phyloP scores from a whole-genome alignment of 192 early-diverging fungal species.

The Cetraspora pellucida region DNA sequence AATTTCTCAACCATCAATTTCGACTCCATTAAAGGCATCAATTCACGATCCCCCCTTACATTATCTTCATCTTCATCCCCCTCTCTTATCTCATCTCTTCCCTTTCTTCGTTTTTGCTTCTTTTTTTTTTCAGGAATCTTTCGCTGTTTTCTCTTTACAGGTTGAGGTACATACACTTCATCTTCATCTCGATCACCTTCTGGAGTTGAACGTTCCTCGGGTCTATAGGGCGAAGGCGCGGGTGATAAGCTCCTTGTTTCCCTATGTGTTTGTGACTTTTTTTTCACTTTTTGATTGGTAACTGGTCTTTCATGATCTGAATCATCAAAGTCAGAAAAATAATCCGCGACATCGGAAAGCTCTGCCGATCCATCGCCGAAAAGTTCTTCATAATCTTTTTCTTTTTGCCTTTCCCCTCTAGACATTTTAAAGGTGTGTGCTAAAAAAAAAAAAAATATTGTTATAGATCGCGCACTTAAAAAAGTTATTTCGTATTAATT shows the following conservation, averaged over 20 bases:
- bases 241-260: background rate
- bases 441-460: too few species aligned
- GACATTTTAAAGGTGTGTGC: too few species aligned
- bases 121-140: background rate
- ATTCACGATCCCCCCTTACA: background rate
- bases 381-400: conserved; percentile 15
- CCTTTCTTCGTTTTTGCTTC: background rate
- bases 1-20: background rate
- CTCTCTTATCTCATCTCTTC: background rate
- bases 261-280: background rate
- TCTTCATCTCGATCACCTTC: conserved; percentile 5
- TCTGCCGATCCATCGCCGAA: conserved; percentile 12
- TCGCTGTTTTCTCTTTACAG: background rate
- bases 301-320: background rate
- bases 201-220: background rate
- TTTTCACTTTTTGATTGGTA: background rate
- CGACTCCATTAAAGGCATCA: conserved; percentile 1
- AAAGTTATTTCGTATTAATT: too few species aligned
- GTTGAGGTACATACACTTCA: background rate
- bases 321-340: background rate
- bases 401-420: background rate
- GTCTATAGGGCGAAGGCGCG: background rate
- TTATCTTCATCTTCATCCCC: background rate
- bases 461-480: too few species aligned
- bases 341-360: conserved; percentile 5